Evolutionary conservation across 148 eudicot species (phyloP).

Genomic region (Rhododendron griersonianum): DNA sequence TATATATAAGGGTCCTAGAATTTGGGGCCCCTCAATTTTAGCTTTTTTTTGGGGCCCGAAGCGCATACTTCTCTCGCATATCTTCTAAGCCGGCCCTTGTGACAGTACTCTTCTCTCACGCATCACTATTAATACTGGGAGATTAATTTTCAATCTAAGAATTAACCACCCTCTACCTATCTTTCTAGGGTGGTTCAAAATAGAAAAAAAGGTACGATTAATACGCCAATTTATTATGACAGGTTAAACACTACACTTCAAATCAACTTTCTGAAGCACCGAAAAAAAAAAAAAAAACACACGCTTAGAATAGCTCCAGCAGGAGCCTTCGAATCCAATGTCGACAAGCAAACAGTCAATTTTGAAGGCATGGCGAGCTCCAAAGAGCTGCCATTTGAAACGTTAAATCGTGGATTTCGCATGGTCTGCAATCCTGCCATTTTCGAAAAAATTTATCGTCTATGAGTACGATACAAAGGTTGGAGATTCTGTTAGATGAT

Average conservation of each 20-base stretch:
- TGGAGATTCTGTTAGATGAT: no score
- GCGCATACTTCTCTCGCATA: no score
- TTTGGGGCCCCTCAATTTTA: no score
- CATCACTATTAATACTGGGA: not conserved
- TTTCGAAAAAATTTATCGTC: no score
- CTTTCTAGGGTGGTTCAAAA: conserved; percentile 5
- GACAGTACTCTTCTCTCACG: not conserved
- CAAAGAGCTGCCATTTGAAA: not conserved
- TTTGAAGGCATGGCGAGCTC: not conserved
- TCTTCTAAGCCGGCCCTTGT: not conserved
- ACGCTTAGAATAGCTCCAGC: not conserved
- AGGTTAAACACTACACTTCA: no score
- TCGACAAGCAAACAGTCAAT: not conserved
- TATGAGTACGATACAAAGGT: no score
- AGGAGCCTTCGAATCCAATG: not conserved
- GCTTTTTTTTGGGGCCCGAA: no score
- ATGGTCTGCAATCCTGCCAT: not conserved
- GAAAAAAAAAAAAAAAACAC: no score
- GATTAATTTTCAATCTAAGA: not conserved
- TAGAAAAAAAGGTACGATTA: not conserved
- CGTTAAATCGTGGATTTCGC: not conserved
- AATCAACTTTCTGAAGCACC: no score
- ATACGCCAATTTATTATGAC: not conserved
- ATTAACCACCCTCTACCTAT: not conserved
- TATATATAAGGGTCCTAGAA: no score